phyloP scores from a whole-genome alignment of 2,329 filamentous ascomycete species.

The Graphiopsis chlorocephala region DNA sequence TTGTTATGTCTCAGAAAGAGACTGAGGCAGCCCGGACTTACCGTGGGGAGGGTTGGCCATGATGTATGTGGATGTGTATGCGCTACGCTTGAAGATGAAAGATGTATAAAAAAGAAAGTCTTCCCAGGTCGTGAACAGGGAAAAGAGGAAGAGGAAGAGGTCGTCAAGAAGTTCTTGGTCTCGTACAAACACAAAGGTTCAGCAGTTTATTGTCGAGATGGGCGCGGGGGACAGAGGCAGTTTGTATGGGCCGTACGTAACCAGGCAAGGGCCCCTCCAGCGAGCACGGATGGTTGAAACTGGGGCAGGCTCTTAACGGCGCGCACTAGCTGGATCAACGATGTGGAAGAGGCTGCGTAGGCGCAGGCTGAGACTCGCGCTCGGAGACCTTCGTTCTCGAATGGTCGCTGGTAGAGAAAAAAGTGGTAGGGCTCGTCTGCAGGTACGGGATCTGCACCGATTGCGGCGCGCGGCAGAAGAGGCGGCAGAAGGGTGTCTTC shows the following conservation, averaged over 20 bases:
- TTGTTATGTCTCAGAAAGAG: not conserved
- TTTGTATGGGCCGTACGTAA: constrained; percentile 6
- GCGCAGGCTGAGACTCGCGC: not conserved
- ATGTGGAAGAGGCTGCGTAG: not conserved
- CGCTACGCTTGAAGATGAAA: not conserved
- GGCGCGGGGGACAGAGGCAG: not conserved
- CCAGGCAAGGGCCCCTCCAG: not conserved
- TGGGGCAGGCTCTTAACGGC: not conserved
- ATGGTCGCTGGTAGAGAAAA: no score
- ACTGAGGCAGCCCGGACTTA: constrained; percentile 28
- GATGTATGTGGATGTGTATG: constrained; percentile 15
- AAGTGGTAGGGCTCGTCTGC: constrained; percentile 6
- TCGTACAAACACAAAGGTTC: not conserved
- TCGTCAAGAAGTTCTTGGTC: constrained; percentile 7
- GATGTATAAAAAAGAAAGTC: constrained; percentile 5
- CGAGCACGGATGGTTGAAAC: constrained; percentile 12
- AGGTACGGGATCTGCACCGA: constrained; percentile 15
- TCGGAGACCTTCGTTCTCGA: no score
- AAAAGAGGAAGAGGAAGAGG: not conserved
- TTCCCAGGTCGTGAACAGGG: not conserved
- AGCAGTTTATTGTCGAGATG: not conserved
- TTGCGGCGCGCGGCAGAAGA: constrained; percentile 7
- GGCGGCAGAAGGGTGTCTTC: not conserved
- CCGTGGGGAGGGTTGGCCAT: constrained; percentile 55
- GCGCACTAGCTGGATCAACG: constrained; percentile 7